Conservation (phyloP, 768 basidiomycete species). For the Suillus hirtellus region DNA sequence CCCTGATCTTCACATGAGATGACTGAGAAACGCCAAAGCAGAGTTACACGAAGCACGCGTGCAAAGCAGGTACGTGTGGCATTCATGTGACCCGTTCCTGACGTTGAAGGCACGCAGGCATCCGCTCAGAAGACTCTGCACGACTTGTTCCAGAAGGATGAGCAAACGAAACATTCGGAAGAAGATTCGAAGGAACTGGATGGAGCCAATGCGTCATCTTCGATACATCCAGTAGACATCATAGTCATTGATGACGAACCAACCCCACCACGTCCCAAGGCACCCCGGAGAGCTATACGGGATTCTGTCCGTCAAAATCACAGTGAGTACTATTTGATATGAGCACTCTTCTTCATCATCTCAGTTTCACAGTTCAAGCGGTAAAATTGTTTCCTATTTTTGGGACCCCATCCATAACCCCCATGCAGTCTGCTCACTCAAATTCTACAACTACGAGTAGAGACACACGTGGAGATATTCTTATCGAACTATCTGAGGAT, state of each 20-base stretch:
- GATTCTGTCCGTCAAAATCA: not conserved
- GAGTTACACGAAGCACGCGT: conserved; percentile 16
- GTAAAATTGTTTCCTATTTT: conserved; percentile 28
- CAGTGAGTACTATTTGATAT: not conserved
- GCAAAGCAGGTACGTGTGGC: conserved; percentile 22
- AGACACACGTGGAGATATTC: not conserved
- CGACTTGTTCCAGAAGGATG: conserved; percentile 19
- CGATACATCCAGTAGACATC: not conserved
- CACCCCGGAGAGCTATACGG: not conserved
- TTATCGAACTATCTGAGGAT: conserved; percentile 16
- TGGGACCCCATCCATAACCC: conserved; percentile 13
- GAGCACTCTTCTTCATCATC: not conserved
- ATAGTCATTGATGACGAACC: conserved; percentile 10
- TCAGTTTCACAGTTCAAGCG: conserved; percentile 16
- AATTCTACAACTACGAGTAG: not conserved
- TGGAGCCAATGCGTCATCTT: not conserved
- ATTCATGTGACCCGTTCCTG: not conserved
- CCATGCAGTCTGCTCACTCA: not conserved
- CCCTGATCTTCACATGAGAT: conserved; percentile 15
- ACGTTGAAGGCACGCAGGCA: conserved; percentile 14
- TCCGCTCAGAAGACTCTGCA: conserved; percentile 30
- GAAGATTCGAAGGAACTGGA: conserved; percentile 5
- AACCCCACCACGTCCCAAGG: conserved; percentile 5
- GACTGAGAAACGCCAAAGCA: conserved; percentile 27
- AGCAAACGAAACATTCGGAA: conserved; percentile 20